These are phyloP conservation scores for Davidsoniella eucalypti DNA, from an alignment of 2,329 filamentous ascomycete species.

Conservation along the genomic window DNA sequence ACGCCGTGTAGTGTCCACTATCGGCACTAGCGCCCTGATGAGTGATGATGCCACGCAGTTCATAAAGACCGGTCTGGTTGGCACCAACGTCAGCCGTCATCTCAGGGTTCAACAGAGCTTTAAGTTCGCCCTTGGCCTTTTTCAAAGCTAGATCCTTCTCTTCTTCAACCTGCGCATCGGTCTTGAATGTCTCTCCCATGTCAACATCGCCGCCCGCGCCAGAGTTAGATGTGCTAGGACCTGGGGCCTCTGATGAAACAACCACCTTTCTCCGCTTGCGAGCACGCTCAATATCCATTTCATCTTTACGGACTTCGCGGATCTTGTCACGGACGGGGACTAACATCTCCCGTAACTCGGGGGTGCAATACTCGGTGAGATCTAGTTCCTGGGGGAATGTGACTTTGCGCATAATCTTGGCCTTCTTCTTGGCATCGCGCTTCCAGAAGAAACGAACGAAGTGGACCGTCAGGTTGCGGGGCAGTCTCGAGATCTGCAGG, in stretches of 20 bases:
- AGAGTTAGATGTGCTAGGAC: constrained; percentile 18
- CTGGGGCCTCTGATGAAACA: constrained; percentile 25
- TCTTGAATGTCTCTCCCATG: constrained; percentile 74
- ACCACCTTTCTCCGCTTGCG: constrained; percentile 74
- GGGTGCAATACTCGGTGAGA: constrained; percentile 86
- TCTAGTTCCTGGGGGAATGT: constrained; percentile 90
- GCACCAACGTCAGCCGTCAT: constrained; percentile 63
- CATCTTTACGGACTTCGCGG: constrained; percentile 84
- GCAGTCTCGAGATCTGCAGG: constrained; percentile 75
- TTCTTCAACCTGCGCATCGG: constrained; percentile 79
- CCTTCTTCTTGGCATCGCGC: constrained; percentile 87
- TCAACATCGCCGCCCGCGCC: constrained; percentile 50
- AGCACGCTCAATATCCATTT: constrained; percentile 79
- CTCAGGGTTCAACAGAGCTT: constrained; percentile 57
- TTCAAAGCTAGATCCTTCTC: constrained; percentile 63
- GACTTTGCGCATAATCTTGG: constrained; percentile 98
- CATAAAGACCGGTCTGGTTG: constrained; percentile 90
- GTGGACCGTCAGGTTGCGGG: constrained; percentile 91
- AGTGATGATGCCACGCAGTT: constrained; percentile 83
- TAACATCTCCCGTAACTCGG: constrained; percentile 66
- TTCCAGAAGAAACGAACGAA: constrained; percentile 99
- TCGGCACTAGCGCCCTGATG: constrained; percentile 95
- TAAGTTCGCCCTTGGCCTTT: constrained; percentile 74
- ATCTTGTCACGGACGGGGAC: constrained; percentile 93
- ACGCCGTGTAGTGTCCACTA: constrained; percentile 94